These are phyloP conservation scores for Wickerhamomyces alni DNA, from an alignment of 805 yeast genomes.

Conservation along the genomic window DNA sequence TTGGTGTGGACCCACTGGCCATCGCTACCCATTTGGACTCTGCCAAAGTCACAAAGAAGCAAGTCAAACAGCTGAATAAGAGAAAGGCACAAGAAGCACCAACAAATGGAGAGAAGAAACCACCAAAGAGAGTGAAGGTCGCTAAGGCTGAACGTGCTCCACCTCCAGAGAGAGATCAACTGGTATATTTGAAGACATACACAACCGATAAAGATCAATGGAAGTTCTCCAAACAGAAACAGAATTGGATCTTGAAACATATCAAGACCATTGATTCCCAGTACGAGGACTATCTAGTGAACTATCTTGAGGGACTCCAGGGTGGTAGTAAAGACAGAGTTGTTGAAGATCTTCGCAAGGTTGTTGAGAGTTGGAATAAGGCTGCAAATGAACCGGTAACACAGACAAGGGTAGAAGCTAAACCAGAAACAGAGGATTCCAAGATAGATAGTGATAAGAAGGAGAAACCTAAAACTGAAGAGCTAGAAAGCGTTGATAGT, in stretches of 20 bases:
- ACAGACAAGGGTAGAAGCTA: conserved; percentile 7
- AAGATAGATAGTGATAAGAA: conserved; percentile 2
- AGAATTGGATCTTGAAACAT: conserved; percentile 76
- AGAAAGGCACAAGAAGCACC: conserved; percentile 12
- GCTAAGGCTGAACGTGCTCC: conserved; percentile 64
- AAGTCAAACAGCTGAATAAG: conserved; percentile 34
- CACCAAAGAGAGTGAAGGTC: conserved; percentile 63
- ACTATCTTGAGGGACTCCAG: conserved; percentile 55
- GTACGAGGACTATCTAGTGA: conserved; percentile 44
- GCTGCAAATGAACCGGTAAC: conserved; percentile 14
- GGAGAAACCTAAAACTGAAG: conserved; percentile 5
- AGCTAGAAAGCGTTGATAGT: conserved; percentile 21
- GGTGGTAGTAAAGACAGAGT: conserved; percentile 65
- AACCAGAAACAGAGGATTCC: neutral
- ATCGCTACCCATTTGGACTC: conserved; percentile 39
- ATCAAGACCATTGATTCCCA: conserved; percentile 43
- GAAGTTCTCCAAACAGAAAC: conserved; percentile 86
- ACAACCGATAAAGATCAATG: conserved; percentile 51
- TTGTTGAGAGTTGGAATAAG: conserved; percentile 52
- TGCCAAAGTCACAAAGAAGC: conserved; percentile 34
- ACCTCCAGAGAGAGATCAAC: conserved; percentile 75
- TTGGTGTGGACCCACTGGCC: conserved; percentile 39
- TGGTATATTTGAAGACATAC: conserved; percentile 56
- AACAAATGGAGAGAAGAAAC: conserved; percentile 33
- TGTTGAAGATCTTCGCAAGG: conserved; percentile 39